Conservation (phyloP, 2,329 filamentous ascomycete genomes). For the Colletotrichum lupini region DNA sequence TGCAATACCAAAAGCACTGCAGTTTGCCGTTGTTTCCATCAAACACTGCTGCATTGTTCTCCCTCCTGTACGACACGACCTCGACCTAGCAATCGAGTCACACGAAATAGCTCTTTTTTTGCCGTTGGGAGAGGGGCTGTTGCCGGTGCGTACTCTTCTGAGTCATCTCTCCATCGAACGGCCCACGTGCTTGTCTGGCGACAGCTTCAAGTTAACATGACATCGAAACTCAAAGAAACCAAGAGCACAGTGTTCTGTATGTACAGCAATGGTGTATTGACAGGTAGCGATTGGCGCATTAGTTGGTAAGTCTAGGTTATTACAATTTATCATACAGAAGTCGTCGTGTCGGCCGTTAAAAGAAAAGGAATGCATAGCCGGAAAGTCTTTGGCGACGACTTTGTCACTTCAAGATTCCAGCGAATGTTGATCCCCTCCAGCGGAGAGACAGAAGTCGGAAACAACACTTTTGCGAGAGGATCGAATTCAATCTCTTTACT, state of each 20-base stretch:
- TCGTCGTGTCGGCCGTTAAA: background rate
- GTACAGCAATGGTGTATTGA: background rate
- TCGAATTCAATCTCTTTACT: constrained; percentile 58
- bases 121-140: background rate
- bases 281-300: background rate
- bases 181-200: background rate
- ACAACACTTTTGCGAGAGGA: background rate
- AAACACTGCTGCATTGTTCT: background rate
- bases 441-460: background rate
- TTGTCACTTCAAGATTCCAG: background rate
- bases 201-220: background rate
- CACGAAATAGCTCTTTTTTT: background rate
- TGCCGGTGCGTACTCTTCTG: background rate
- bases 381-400: background rate
- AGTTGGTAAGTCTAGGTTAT: constrained; percentile 4
- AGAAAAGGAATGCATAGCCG: background rate
- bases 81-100: background rate
- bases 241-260: background rate
- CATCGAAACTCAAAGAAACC: background rate
- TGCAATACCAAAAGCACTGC: background rate
- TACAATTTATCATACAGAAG: background rate
- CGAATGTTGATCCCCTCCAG: background rate
- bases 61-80: background rate
- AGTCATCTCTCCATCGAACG: background rate
- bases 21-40: background rate